These are phyloP conservation scores for Mariannaea elegans DNA, from an alignment of 2,329 filamentous ascomycete species.

Conservation along the genomic window DNA sequence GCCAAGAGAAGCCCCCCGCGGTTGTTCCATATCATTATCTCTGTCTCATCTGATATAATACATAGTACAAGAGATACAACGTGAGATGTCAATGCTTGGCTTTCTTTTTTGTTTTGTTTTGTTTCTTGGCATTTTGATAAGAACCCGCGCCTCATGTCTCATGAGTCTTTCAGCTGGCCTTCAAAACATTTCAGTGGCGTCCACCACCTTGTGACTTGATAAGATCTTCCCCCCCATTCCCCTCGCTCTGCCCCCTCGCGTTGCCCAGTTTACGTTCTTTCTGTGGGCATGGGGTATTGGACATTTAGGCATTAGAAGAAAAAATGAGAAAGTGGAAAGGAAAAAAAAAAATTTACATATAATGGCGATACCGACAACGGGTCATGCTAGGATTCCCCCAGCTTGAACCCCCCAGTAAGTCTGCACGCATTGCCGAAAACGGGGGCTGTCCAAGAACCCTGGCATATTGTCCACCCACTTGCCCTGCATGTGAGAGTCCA, in stretches of 20 bases:
- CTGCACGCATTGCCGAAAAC: conserved; percentile 20
- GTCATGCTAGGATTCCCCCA: neutral
- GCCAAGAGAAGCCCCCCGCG: neutral
- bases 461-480: neutral
- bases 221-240: neutral
- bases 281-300: neutral
- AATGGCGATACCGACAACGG: neutral
- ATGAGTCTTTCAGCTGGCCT: conserved; percentile 3
- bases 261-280: neutral
- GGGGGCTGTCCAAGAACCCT: conserved; percentile 7
- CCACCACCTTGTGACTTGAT: neutral
- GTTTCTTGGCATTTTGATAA: conserved; percentile 13
- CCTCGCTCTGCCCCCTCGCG: neutral
- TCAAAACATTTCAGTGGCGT: neutral
- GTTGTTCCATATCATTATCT: neutral
- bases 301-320: neutral
- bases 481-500: neutral
- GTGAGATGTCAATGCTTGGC: conserved; percentile 11
- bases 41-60: conserved; percentile 1
- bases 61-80: conserved; percentile 1
- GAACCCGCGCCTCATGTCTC: conserved; percentile 2
- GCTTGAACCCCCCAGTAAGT: neutral
- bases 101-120: neutral
- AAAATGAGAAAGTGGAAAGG: neutral
- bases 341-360: neutral